Conservation (phyloP, 2,329 filamentous ascomycete genomes). For the Cercospora citrullina region DNA sequence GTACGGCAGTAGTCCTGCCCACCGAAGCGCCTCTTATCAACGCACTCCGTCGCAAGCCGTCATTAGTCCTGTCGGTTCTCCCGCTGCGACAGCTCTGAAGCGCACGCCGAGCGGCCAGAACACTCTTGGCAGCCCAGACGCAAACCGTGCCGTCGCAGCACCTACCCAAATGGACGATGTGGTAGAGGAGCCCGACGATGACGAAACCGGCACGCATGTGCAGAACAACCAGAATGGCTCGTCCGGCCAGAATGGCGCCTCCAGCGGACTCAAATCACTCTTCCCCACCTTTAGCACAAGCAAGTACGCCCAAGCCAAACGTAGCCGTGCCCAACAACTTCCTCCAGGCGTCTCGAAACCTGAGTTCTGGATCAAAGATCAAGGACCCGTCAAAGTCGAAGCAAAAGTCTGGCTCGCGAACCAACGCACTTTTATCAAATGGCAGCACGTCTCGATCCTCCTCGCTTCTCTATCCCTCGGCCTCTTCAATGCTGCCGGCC, state of each 20-base stretch:
- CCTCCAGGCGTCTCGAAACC: conserved; percentile 89
- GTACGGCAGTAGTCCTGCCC: conserved; percentile 39
- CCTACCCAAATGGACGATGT: conserved; percentile 38
- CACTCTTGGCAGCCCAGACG: conserved; percentile 20
- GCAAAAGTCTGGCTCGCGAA: conserved; percentile 99
- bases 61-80: conserved; percentile 68
- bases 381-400: conserved; percentile 87
- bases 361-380: conserved; percentile 87
- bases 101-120: conserved; percentile 15
- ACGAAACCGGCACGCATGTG: conserved; percentile 47
- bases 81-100: conserved; percentile 36
- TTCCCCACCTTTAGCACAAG: conserved; percentile 81
- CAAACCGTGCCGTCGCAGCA: conserved; percentile 22
- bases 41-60: conserved; percentile 58
- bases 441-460: conserved; percentile 91
- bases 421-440: conserved; percentile 96
- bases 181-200: conserved; percentile 50
- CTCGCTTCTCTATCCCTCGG: conserved; percentile 81
- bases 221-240: conserved; percentile 11
- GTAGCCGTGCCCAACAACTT: conserved; percentile 53
- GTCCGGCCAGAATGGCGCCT: conserved; percentile 31
- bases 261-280: conserved; percentile 64
- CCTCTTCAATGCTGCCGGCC: conserved; percentile 83
- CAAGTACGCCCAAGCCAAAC: conserved; percentile 64
- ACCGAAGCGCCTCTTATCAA: conserved; percentile 19